Percentiles rank a stretch among this genome's conserved stretches.
These are phyloP conservation scores for Macrophomina pseudophaseolina DNA, from an alignment of 2,329 filamentous ascomycete genomes.

Conservation along the genomic window DNA sequence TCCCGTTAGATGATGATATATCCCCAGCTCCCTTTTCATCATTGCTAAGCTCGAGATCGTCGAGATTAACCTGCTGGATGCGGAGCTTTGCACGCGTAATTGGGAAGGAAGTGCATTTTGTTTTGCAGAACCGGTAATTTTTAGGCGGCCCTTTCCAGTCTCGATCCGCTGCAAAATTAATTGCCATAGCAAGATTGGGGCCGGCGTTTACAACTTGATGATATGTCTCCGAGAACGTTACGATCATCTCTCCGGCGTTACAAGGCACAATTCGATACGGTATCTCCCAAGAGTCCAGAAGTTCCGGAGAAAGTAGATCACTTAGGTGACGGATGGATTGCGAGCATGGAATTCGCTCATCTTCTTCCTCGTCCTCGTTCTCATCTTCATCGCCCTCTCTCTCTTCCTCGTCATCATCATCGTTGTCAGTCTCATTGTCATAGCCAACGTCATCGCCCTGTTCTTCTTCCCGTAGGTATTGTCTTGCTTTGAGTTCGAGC, in stretches of 20 bases:
- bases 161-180: background rate
- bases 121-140: no score
- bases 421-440: no score
- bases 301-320: background rate
- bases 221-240: background rate
- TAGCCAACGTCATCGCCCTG: background rate
- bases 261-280: background rate
- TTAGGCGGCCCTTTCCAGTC: no score
- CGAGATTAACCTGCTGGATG: no score
- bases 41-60: no score
- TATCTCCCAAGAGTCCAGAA: background rate
- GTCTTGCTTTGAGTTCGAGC: background rate
- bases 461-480: background rate
- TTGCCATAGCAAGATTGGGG: background rate
- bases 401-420: no score
- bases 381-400: no score
- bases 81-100: no score
- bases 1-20: no score
- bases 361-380: background rate
- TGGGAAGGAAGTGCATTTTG: no score
- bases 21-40: no score
- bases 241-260: background rate
- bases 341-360: background rate
- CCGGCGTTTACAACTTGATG: background rate
- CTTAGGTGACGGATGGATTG: background rate